Evolutionary conservation across 2,329 filamentous ascomycete genomes (phyloP), one percentile per base, ranked within the genome.

Genomic region (Alternaria brassicae): DNA sequence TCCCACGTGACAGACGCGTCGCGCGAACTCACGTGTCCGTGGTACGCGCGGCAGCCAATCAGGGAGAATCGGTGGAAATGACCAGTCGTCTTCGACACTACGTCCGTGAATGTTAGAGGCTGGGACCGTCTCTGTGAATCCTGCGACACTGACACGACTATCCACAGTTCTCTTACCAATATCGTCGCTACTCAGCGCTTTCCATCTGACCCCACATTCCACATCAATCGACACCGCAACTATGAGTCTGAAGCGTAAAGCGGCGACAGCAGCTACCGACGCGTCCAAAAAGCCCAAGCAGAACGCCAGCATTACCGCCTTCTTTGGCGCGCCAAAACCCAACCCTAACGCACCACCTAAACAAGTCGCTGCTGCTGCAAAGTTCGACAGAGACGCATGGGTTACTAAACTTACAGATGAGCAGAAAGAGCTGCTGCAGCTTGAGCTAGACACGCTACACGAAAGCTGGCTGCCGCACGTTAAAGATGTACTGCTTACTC

Each of bases 311-410:
- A 96, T 99, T 73, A 93, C 89, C 27, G 91, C 92, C 15, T 98
- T 98, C 84, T 98, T 99, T 72, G 86, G 88, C 13, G 83, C 86
- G 17, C 88, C 92, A 6, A 78, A 75, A 57, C 64, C 74, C 53
- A 72, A 79, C 59, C 65, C 69, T 19, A 68, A 68, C n/a, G 49
- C 66, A 5, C 53, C 57, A 1, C 42, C 60, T n/a, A 63, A 62
- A 4, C 62, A 64, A 28, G 56, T 62, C 9, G 65, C 53, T 19
- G 66, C 72, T 12, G 63, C 69, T 27, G 57, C 70, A 73, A 32
- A 86, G 66, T 98, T 97, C 76, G 86, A 97, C 82, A 97, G 97
- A 82, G 87, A 87, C 44, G 92, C 91, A 79, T 99, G 95, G 95
- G 84, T 93, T n/a, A 86, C 87, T 19, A 86, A 86, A 57, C 83